A percentile compares a stretch with the other conserved stretches of the same genome.
These are phyloP conservation scores for Dillenia turbinata DNA, from an alignment of 164 flowering plant genomes.

Conservation along the genomic window DNA sequence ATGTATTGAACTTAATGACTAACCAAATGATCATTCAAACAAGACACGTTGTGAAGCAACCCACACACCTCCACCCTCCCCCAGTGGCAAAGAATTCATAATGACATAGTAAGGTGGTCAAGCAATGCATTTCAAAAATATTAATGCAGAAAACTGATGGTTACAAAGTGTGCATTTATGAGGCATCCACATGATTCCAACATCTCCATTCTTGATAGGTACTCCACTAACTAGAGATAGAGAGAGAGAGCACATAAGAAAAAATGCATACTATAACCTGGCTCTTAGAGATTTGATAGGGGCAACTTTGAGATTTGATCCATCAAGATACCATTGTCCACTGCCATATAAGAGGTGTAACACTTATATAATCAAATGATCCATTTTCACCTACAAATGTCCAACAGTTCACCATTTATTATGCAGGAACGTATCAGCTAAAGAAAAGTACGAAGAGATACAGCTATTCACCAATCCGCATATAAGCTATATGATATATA, in stretches of 20 bases:
- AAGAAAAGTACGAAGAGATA: no score
- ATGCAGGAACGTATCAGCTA: no score
- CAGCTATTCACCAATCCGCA: no score
- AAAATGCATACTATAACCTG: not conserved
- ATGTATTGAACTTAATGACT: no score
- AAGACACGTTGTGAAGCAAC: no score
- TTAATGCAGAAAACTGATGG: not conserved
- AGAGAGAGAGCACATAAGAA: not conserved
- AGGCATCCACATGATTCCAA: slow-evolving; percentile 73
- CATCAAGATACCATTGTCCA: slow-evolving; percentile 76
- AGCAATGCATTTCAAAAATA: no score
- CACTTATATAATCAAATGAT: slow-evolving; percentile 83
- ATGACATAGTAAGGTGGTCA: no score
- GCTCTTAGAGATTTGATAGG: slow-evolving; percentile 34
- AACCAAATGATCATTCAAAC: no score
- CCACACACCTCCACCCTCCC: no score
- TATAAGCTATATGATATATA: no score
- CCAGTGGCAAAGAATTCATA: no score
- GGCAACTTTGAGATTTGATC: slow-evolving; percentile 61
- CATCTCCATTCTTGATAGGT: slow-evolving; percentile 70
- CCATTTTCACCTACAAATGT: slow-evolving; percentile 35
- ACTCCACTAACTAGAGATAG: slow-evolving; percentile 71
- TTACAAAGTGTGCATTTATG: slow-evolving; percentile 45
- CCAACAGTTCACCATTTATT: not conserved
- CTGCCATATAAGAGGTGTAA: slow-evolving; percentile 83